Evolutionary conservation across 331 rosid genomes (phyloP), one percentile per base, ranked within the genome.

Genomic region (Acacia pycnantha): DNA sequence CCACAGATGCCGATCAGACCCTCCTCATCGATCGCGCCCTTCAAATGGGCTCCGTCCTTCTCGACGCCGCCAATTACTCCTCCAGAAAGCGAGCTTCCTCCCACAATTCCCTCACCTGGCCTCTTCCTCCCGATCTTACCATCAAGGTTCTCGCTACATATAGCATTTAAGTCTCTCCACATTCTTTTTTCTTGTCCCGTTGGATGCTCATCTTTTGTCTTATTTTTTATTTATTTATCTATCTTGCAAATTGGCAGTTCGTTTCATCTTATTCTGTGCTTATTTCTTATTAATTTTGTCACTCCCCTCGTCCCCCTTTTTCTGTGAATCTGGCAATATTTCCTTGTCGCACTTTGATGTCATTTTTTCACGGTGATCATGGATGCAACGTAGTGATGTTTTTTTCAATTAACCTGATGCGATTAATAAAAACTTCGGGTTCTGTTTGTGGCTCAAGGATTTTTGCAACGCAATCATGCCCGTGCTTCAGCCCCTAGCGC

Each of bases 41-140:
- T 14, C 76, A 74, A 2, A 81, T 93, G 82, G 97, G 92, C 33
- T 79, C 92, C 79, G 64, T 85, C 40, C 94, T 93, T 6, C 93
- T 91, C 51, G 93, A 91, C 58, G 94, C 97, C 12, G 92, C 89
- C 40, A 90, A 89, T 29, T 90, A 89, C 70, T 88, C 94, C 18
- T 88, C 92, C 8, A 69, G 97, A 40, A 89, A 90, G 53, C 92
- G 92, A 0, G 97, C 93, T 66, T 86, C 98, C 77, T 86, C 77
- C 74, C 94, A 91, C 85, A 93, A 93, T 87, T 91, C 97, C 1
- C 78, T 85, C 74, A 87, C 86, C 31, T 93, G 98, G 98, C 88
- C 82, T 79, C 97, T 93, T 58, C 93, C 98, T 77, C 97, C 97
- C 2, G 97, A 93, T 82, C 94, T 91, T 80, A 93, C 98, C 78